A percentile compares a stretch with the other conserved stretches of the same genome.
These are phyloP conservation scores for Lichtheimia hyalospora DNA, from an alignment of 371 early-diverging fungal species.

Conservation along the genomic window DNA sequence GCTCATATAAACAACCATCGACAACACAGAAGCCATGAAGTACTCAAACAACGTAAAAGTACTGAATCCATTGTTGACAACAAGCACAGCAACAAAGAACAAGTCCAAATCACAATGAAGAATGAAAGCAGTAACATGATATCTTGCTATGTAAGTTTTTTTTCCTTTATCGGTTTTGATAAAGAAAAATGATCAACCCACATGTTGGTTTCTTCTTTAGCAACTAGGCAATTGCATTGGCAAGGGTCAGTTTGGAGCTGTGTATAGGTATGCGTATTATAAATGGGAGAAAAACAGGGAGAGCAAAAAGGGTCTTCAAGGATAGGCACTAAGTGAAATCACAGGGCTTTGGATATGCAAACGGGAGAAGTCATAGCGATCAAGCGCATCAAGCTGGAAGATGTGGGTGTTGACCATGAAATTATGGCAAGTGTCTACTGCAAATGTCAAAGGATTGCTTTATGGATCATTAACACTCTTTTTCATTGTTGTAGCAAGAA, in stretches of 20 bases:
- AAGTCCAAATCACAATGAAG: background rate
- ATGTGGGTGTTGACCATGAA: slow-evolving; percentile 57
- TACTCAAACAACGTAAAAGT: background rate
- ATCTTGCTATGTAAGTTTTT: no score
- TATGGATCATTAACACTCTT: no score
- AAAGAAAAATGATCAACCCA: no score
- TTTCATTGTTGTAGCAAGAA: slow-evolving; percentile 55
- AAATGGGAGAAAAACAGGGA: background rate
- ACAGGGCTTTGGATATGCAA: slow-evolving; percentile 73
- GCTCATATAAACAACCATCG: background rate
- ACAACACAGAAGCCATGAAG: slow-evolving; percentile 1
- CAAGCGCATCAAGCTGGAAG: slow-evolving; percentile 74
- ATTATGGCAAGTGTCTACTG: slow-evolving; percentile 30
- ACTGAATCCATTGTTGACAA: no score
- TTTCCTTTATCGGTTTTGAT: no score
- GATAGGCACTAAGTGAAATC: slow-evolving; percentile 50
- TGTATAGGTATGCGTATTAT: slow-evolving; percentile 56
- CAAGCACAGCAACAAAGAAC: background rate
- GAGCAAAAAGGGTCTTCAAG: background rate
- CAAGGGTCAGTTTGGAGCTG: slow-evolving; percentile 85
- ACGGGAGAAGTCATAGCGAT: slow-evolving; percentile 89
- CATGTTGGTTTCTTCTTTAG: slow-evolving; percentile 13
- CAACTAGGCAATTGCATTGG: slow-evolving; percentile 88
- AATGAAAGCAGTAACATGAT: background rate
- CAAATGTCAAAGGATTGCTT: background rate